Conservation (phyloP, 441 rosid species). For the Omphalea diandra region DNA sequence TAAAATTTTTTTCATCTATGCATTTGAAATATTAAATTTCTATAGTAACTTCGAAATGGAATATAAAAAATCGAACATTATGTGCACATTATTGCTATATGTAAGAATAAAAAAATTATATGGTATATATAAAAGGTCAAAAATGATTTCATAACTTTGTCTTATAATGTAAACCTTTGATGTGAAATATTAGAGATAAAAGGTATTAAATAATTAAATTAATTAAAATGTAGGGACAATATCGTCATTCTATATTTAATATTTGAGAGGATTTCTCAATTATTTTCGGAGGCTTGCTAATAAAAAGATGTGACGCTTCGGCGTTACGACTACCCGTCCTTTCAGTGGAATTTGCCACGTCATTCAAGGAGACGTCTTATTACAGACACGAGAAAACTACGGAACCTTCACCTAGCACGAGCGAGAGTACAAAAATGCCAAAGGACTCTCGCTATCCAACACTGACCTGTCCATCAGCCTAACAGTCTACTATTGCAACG, state of each 20-base stretch:
- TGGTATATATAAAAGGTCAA: too few species aligned
- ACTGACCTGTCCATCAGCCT: slow-evolving; percentile 4
- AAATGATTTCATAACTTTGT: too few species aligned
- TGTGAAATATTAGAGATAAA: not conserved
- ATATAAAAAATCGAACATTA: too few species aligned
- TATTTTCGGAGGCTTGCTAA: not conserved
- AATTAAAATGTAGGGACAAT: not conserved
- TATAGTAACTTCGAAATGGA: too few species aligned
- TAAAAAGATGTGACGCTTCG: slow-evolving; percentile 9
- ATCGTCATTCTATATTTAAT: not conserved
- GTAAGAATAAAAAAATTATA: too few species aligned
- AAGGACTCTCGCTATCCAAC: not conserved
- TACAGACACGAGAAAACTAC: not conserved
- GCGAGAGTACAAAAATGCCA: not conserved
- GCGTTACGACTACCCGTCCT: slow-evolving; percentile 5
- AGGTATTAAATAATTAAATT: not conserved
- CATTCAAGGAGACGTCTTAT: not conserved
- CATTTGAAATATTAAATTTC: too few species aligned
- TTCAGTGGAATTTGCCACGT: slow-evolving; percentile 2
- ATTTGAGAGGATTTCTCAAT: not conserved
- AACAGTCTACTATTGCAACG: not conserved
- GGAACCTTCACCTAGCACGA: not conserved
- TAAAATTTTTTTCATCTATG: too few species aligned
- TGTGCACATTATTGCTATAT: too few species aligned
- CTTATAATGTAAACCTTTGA: too few species aligned